phyloP scores from a whole-genome alignment of 2,329 filamentous ascomycete species.

The Penicillium sp. region DNA sequence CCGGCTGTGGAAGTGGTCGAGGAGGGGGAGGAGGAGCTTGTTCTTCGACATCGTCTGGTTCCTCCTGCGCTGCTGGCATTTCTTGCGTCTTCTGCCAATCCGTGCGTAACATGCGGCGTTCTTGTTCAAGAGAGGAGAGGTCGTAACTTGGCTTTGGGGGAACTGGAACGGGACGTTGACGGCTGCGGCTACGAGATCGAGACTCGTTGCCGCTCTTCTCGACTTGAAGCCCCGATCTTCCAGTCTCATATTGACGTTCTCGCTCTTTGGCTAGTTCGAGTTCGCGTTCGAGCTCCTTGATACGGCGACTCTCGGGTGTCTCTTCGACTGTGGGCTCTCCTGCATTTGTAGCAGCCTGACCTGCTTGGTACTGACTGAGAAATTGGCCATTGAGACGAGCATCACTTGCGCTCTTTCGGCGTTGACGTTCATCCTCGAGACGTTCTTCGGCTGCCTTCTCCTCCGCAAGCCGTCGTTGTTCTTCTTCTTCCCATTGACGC shows the following conservation, averaged over 20 bases:
- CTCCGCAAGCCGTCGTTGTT: conserved; percentile 71
- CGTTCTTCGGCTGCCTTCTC: conserved; percentile 73
- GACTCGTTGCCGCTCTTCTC: conserved; percentile 27
- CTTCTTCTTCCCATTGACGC: conserved; percentile 74
- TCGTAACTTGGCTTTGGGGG: conserved; percentile 53
- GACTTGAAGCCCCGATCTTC: conserved; percentile 57
- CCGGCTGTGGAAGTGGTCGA: conserved; percentile 37
- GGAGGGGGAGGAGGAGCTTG: conserved; percentile 30
- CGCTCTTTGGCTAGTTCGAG: conserved; percentile 70
- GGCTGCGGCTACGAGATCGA: conserved; percentile 31
- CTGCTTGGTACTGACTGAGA: conserved; percentile 82
- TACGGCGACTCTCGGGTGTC: conserved; percentile 66
- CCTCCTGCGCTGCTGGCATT: conserved; percentile 22
- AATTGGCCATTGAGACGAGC: conserved; percentile 78
- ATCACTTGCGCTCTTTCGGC: conserved; percentile 65
- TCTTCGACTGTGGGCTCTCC: conserved; percentile 44
- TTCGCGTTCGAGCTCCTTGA: conserved; percentile 78
- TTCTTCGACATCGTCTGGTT: conserved; percentile 14
- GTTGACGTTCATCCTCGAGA: conserved; percentile 68
- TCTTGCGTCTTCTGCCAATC: conserved; percentile 56
- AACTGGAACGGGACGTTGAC: conserved; percentile 37
- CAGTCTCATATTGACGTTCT: conserved; percentile 66
- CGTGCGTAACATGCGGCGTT: conserved; percentile 62
- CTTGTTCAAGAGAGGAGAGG: conserved; percentile 63
- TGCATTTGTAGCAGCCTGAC: conserved; percentile 55